Base-by-base conservation (phyloP, 2,329 filamentous ascomycete species). In the Anthostomella pinea region DNA sequence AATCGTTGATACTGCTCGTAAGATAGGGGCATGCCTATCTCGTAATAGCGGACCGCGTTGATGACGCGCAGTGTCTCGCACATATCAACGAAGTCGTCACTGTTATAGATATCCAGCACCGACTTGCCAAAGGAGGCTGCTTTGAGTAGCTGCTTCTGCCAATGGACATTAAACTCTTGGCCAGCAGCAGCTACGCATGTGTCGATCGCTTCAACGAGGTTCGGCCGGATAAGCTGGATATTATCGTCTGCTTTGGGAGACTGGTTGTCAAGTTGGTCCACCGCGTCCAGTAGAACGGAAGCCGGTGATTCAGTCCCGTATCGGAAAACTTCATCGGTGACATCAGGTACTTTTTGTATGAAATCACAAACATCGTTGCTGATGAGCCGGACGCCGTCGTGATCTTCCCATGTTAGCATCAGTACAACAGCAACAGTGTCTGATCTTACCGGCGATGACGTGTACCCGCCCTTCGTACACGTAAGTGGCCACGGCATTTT, bases 71-170 rank as follows among this genome's bases (percentile, higher is more conserved):
- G 68, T 1, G 84, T 93, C 62, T 98, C 91, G 51, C 89, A 95
- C 83, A 96, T 97, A 46, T 97, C 91, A 35, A 98, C 93, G 64
- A 97, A 98, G 48, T 98, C 91, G 56, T 98, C 93, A 57, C 90
- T 96, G 63, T 93, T 96, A 66, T 97, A 98, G 9, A 97, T 81
- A 54, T 97, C 93, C 3, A 98, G 75, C 0, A 97, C 93, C 0
- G 93, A 97, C 62, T 98, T 98, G 43, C 93, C 93, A 60, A 96
- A 97, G 0, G 91, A 97, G 0, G 93, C 93, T 5, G 93, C 93
- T 60, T 94, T 94, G n/a, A 98, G 73, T 1, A 98, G 72, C 52
- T 94, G 81, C 59, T 97, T 98, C 58, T 98, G 93, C 87, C 90
- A 95, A 56, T 91, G 81, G 2, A 84, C 72, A 52, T 83, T 87